phyloP scores from a whole-genome alignment of 495 filamentous ascomycete species.

The Pseudotulostoma volvatum region DNA sequence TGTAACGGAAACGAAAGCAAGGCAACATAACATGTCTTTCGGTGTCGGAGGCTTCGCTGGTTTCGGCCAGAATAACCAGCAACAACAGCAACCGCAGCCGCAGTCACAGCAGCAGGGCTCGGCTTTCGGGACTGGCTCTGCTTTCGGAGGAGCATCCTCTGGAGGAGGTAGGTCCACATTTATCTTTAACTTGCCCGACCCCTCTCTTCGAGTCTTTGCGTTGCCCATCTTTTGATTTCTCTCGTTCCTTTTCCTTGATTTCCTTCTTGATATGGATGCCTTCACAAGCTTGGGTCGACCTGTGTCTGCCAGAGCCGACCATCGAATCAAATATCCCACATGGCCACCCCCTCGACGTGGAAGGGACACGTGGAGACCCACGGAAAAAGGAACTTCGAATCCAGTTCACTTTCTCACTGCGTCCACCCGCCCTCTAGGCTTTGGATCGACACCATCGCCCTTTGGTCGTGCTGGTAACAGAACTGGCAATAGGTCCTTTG shows the following conservation, averaged over 20 bases:
- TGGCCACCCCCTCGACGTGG: slow-evolving; percentile 17
- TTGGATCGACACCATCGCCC: slow-evolving; percentile 33
- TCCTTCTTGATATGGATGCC: too few species aligned
- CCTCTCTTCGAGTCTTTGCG: too few species aligned
- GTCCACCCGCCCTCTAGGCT: slow-evolving; percentile 36
- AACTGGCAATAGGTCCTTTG: slow-evolving; percentile 29
- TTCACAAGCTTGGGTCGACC: too few species aligned
- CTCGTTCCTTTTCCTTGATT: slow-evolving; percentile 6
- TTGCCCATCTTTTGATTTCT: slow-evolving; percentile 6
- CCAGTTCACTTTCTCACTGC: slow-evolving; percentile 27
- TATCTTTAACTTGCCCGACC: too few species aligned
- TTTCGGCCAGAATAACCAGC: slow-evolving; percentile 45
- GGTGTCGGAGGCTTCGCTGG: slow-evolving; percentile 18
- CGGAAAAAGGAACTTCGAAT: slow-evolving; percentile 30
- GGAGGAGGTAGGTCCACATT: slow-evolving; percentile 34
- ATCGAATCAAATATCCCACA: too few species aligned
- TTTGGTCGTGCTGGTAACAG: slow-evolving; percentile 25
- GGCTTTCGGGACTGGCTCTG: slow-evolving; percentile 30
- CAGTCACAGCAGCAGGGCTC: slow-evolving; percentile 19
- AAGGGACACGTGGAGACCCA: slow-evolving; percentile 15
- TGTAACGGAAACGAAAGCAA: too few species aligned
- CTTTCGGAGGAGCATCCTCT: slow-evolving; percentile 23
- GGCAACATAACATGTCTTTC: slow-evolving; percentile 35
- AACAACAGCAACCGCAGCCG: slow-evolving; percentile 11
- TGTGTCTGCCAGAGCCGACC: too few species aligned